Evolutionary conservation across 75 land plant genomes (phyloP), one percentile per base, ranked within the genome.

Genomic region (Ceratopteris richardii): DNA sequence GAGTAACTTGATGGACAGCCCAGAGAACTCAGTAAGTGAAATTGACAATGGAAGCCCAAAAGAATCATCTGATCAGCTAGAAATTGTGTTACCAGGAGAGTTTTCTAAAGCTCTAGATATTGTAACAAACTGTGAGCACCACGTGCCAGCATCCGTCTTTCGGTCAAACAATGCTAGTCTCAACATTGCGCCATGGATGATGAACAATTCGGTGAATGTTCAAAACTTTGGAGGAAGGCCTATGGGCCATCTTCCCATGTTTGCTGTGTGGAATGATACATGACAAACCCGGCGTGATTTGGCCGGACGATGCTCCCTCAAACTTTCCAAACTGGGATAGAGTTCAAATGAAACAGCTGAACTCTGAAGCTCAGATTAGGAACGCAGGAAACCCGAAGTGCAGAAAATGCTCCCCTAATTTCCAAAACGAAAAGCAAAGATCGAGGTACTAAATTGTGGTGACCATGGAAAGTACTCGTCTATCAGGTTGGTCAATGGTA

Each of bases 31-130:
- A 12, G 29, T 52, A 28, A 52, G 54, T 26, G 54, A 52, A 23
- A 26, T 52, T 26, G 54, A 52, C 28, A 52, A 52, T 52, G 54
- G 54, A 23, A 52, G 54, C 54, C 54, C 54, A 2, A 52, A 52
- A 23, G 12, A 26, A 46, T 46, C 48, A 20, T 17, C 21, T 46
- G 48, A 33, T 33, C 37, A 33, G 3, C 37, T 46, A 20, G 48
- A 46, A 17, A 20, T 46, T 17, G 48, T 14, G 5, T 46, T 46
- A 17, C 48, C 48, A 7, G 48, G 48, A 3, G 48, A 46, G 14
- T 46, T 46, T 5, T 7, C 21, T 7, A 46, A 20, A 20, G 4
- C 48, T 5, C 21, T 46, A 17, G 48, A 46, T 14, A n/a, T 46
- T 5, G 48, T 33, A 33, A 33, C 37, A 3, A 33, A 9, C 37